Evolutionary conservation across 1,139 yeast species (phyloP), one percentile per base, ranked within the genome.

Genomic region (Candida anutae): DNA sequence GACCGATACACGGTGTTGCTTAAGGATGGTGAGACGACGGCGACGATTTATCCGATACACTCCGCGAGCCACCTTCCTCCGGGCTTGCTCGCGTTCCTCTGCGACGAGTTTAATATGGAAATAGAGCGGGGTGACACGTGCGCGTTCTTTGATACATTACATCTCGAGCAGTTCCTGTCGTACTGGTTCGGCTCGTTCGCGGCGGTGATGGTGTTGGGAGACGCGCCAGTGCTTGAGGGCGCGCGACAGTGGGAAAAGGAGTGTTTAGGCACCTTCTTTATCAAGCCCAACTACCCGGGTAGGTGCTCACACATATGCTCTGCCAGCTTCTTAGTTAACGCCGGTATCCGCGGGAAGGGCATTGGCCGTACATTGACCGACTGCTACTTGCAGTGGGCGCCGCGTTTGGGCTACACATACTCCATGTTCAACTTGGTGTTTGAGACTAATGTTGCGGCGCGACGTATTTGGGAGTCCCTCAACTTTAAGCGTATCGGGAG

Each of bases 101-200:
- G 93, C 40, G 96, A 87, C 46, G 97, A 90, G 58, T 81, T 83
- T 56, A 90, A 90, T 50, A 80, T 82, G 77, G 98, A 90, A 50
- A 76, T 90, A 21, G 90, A 80, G 36, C 66, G 85, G 25, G 96
- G 97, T 16, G 93, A 83, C 36, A 81, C 95, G 4, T 76, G 75
- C 45, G 88, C 96, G 2, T 81, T 82, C 47, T 78, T 82, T 42
- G 94, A 85, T 38, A 75, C 84, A 2, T 58, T 88, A 27, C 73
- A 77, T 21, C 57, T 80, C 26, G 83, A 79, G 27, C 77, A 79
- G 35, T 90, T 88, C 51, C 77, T 72, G 40, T 69, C 72, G 36
- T 79, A 79, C 46, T 88, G 97, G 97, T 87, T 90, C 50, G 78
- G 80, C 6, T 72, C 84, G 8, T 82, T 85, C 52, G 82, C 85